Conservation (phyloP, 192 early-diverging fungal genomes). For the Phycomyces blakesleeanus region DNA sequence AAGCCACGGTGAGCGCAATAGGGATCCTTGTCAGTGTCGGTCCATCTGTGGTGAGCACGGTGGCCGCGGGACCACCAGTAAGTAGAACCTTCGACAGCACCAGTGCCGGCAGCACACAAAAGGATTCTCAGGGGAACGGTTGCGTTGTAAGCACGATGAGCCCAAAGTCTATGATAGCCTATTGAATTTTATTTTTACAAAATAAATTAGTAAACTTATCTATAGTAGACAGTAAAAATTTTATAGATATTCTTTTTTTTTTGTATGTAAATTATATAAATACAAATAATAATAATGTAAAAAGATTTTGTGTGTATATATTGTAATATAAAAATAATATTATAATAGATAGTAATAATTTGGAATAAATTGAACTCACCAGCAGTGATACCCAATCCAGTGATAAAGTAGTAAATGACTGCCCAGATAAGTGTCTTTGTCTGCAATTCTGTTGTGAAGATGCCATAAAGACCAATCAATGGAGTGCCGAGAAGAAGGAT, state of each 20-base stretch:
- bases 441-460: conserved; percentile 61
- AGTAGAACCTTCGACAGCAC: conserved; percentile 80
- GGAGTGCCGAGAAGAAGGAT: conserved; percentile 65
- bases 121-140: conserved; percentile 56
- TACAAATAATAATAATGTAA: too few species aligned
- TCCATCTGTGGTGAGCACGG: conserved; percentile 78
- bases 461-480: conserved; percentile 73
- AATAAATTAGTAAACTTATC: too few species aligned
- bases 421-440: conserved; percentile 70
- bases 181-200: too few species aligned
- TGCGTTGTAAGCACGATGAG: conserved; percentile 77
- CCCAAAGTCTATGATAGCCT: conserved; percentile 84
- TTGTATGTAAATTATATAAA: too few species aligned
- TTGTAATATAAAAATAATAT: not conserved
- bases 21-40: conserved; percentile 80
- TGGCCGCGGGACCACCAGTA: conserved; percentile 87
- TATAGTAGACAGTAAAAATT: not conserved
- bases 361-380: too few species aligned
- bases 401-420: conserved; percentile 65
- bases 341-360: too few species aligned
- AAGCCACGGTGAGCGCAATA: conserved; percentile 78
- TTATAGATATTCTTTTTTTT: not conserved
- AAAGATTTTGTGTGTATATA: too few species aligned
- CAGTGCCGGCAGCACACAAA: conserved; percentile 59
- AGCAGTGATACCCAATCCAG: conserved; percentile 82